Conservation (phyloP, 2,329 filamentous ascomycete species). For the Lasiodiplodia sp. region DNA sequence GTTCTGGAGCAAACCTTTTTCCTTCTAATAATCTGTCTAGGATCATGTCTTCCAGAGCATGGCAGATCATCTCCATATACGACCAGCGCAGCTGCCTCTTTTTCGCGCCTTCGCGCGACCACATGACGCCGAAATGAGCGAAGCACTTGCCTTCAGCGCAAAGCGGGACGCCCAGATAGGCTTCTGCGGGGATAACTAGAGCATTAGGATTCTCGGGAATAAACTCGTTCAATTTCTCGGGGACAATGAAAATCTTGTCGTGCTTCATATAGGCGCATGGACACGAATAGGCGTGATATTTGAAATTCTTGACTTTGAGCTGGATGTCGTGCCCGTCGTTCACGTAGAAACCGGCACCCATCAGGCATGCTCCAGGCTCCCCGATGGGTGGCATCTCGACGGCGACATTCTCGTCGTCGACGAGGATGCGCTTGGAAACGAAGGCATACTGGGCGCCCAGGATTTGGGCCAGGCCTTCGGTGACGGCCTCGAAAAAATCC, state of each 20-base stretch:
- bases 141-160: slow-evolving; percentile 71
- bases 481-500: slow-evolving; percentile 69
- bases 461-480: slow-evolving; percentile 69
- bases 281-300: slow-evolving; percentile 69
- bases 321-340: slow-evolving; percentile 64
- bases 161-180: slow-evolving; percentile 71
- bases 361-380: slow-evolving; percentile 67
- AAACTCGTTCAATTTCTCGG: slow-evolving; percentile 66
- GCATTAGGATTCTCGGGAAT: slow-evolving; percentile 67
- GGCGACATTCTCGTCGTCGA: slow-evolving; percentile 64
- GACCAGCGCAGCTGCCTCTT: slow-evolving; percentile 67
- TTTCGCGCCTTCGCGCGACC: slow-evolving; percentile 68
- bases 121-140: slow-evolving; percentile 76
- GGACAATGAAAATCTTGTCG: slow-evolving; percentile 74
- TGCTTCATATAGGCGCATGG: slow-evolving; percentile 74
- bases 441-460: slow-evolving; percentile 72
- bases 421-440: slow-evolving; percentile 69
- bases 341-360: slow-evolving; percentile 72
- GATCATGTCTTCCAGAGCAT: slow-evolving; percentile 73
- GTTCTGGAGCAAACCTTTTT: slow-evolving; percentile 49
- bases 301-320: slow-evolving; percentile 65
- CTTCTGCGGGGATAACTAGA: slow-evolving; percentile 68
- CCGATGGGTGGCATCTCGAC: slow-evolving; percentile 68
- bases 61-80: slow-evolving; percentile 71
- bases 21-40: slow-evolving; percentile 64